Evolutionary conservation across 192 early-diverging fungal genomes (phyloP), one percentile per base, ranked within the genome.

Genomic region (Lobosporangium transversale): DNA sequence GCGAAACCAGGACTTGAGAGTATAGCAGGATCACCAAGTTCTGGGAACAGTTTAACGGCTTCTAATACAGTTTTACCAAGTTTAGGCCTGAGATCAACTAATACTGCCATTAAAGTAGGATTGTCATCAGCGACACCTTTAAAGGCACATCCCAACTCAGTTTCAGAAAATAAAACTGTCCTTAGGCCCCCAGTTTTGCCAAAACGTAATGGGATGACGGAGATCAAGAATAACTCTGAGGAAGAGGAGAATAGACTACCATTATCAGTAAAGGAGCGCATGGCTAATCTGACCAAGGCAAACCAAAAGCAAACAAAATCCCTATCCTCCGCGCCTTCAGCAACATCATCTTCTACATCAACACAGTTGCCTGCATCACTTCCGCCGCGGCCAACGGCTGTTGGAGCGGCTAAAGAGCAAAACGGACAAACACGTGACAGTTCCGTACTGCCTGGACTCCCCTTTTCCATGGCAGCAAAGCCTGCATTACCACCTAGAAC

Each of bases 381-480:
- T 44, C 64, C 68, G n/a, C 53, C 64, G 50, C 53, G 62, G 23
- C 63, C 51, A n/a, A 18, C 51, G 9, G 21, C 10, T 21, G 5
- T 14, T 40, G 14, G 37, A 7, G 7, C 65, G 3, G 47, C 68
- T 27, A 27, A 52, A 24, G 33, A 50, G n/a, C 31, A 44, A 1
- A 20, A 31, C 29, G 15, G 52, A 35, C 44, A 47, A 52, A 23
- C 27, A 20, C 20, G 33, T n/a, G 58, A 29, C 15, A 17, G 27
- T 1, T 17, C 31, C 2, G 26, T 55, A 29, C 43, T 66, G 9
- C 40, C 55, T 0, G 66, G 68, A 0, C 78, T 79, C 9, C 74
- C 80, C 4, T 68, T 73, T 0, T 70, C 81, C 2, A 48, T 68
- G 4, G 66, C 73, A 10, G 54, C 76, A 12, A 32, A 74, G 29